These are phyloP conservation scores for Umbellularia californica DNA, from an alignment of 164 flowering plant species.

Conservation along the genomic window DNA sequence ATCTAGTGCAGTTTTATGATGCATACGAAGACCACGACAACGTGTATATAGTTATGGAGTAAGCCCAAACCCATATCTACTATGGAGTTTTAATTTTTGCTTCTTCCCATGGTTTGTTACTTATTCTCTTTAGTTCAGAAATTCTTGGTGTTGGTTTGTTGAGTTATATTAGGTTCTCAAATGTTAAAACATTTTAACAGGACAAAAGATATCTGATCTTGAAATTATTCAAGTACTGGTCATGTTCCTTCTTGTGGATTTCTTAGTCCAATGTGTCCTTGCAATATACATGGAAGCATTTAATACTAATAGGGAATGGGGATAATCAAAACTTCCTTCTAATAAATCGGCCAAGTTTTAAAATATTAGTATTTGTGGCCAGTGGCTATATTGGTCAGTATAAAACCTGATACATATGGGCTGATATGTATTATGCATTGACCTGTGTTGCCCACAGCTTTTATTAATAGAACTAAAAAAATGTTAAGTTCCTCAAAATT, in stretches of 20 bases:
- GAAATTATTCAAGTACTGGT: neutral
- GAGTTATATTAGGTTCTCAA: neutral
- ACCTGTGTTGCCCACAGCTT: too few relatives aligned
- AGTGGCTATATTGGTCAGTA: too few relatives aligned
- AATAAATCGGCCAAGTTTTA: too few relatives aligned
- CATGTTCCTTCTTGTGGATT: neutral
- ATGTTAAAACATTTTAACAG: neutral
- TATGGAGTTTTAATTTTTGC: neutral
- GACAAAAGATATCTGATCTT: neutral
- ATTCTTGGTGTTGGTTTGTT: neutral
- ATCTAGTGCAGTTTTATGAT: conserved; percentile 81
- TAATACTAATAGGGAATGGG: too few relatives aligned
- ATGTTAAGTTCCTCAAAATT: too few relatives aligned
- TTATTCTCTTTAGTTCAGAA: neutral
- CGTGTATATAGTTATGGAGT: conserved; percentile 95
- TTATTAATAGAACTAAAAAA: too few relatives aligned
- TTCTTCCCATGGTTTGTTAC: neutral
- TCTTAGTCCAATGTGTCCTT: too few relatives aligned
- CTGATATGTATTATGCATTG: too few relatives aligned
- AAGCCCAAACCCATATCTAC: conserved; percentile 28
- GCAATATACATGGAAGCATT: too few relatives aligned
- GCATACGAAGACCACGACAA: conserved; percentile 82
- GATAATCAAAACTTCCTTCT: too few relatives aligned
- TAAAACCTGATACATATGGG: too few relatives aligned
- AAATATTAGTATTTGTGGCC: too few relatives aligned